Evolutionary conservation across 2,329 filamentous ascomycete species (phyloP), one percentile per base, ranked within the genome.

Genomic region (Penicillium sp.): DNA sequence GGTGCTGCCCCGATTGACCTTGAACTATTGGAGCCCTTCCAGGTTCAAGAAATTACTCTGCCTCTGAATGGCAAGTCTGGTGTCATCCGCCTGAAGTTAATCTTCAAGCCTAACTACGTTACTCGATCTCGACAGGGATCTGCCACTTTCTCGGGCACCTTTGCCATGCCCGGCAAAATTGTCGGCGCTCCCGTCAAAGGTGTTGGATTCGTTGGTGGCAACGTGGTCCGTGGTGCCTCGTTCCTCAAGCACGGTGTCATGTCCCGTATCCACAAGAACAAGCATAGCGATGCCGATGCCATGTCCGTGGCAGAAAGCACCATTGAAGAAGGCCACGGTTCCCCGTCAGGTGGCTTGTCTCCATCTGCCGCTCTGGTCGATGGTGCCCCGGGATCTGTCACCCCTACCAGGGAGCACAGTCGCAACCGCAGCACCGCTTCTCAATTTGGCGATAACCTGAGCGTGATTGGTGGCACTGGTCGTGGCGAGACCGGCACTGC

Each of bases 101-200:
- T 98, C 25, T 99, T 99, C 86, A 92, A 92, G 60, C 92, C 95
- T 13, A 88, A 92, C 71, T 99, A 98, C 70, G 89, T 99, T 59
- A 90, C 89, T 14, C 88, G 95, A 54, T 85, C 90, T 13, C 85
- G 92, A 49, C 91, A 97, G 75, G 95, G 95, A 51, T 95, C 92
- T 0, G 92, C 92, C 0, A 97, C 93, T 1, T 96, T 99, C 79
- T 88, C 89, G 0, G 93, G 93, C 31, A 96, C 92, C 1, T 97
- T 98, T 72, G 89, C 88, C 5, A 83, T 88, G 1, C 92, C 95
- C 27, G 91, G 91, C 48, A 93, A 93, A 76, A 92, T 99, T 58
- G 90, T 98, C 27, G 93, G 93, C 37, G 95, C 89, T 19, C 96
- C 95, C n/a, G 88, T 99, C 75, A 98, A 98, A 78, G 93, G 92